These are phyloP conservation scores for Asterella californica DNA, from an alignment of 225 moss, liverwort and hornwort genomes.

Conservation along the genomic window DNA sequence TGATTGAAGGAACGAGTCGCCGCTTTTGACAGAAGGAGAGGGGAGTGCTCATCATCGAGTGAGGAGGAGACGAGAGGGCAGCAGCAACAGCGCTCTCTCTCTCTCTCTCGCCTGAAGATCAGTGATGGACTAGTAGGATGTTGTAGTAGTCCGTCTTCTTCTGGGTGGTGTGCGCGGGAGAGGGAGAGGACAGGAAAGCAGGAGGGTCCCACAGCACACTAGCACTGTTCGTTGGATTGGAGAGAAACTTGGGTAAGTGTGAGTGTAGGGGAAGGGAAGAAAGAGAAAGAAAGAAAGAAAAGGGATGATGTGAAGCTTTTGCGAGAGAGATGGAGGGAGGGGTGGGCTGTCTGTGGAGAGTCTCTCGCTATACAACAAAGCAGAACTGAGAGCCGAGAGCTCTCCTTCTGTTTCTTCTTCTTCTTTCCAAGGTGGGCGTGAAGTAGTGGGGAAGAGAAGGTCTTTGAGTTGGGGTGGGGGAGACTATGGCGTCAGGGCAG, in stretches of 20 bases:
- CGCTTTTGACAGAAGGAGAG: background rate
- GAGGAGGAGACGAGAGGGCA: background rate
- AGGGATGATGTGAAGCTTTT: background rate
- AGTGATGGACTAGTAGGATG: background rate
- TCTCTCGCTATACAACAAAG: background rate
- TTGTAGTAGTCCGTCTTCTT: background rate
- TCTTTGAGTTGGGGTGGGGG: background rate
- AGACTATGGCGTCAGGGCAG: constrained; percentile 28
- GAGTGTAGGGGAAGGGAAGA: background rate
- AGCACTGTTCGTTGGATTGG: constrained; percentile 6
- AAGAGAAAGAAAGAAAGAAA: background rate
- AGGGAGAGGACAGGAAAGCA: background rate
- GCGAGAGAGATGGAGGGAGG: background rate
- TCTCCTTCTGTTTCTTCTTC: too few species aligned
- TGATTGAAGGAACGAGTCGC: background rate
- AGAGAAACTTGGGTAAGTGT: background rate
- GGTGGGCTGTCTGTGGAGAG: background rate
- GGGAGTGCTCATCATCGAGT: background rate
- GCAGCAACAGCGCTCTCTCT: background rate
- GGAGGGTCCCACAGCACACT: constrained; percentile 32
- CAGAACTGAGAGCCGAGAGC: background rate
- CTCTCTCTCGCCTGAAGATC: background rate
- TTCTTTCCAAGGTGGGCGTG: background rate
- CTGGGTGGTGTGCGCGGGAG: background rate
- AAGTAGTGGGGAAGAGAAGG: background rate